These are phyloP conservation scores for Aspergillus sp. DNA, from an alignment of 2,329 filamentous ascomycete genomes.

Conservation along the genomic window DNA sequence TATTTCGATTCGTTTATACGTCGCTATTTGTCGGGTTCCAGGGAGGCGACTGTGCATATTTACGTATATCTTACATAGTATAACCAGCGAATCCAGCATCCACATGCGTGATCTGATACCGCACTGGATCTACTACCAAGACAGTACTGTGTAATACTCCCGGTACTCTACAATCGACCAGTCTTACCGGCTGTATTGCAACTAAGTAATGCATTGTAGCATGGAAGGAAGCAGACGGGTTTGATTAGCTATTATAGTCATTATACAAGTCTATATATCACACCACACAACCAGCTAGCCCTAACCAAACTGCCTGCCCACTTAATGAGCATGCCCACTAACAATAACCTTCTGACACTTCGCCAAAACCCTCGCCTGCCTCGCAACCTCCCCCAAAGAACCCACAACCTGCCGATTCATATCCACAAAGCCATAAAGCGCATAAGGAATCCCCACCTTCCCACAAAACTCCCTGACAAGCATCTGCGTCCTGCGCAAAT, in stretches of 20 bases:
- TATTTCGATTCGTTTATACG: neutral
- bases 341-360: slow-evolving; percentile 61
- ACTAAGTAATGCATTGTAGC: no score
- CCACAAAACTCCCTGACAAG: slow-evolving; percentile 76
- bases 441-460: slow-evolving; percentile 79
- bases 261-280: no score
- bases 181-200: no score
- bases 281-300: no score
- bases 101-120: neutral
- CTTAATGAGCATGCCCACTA: neutral
- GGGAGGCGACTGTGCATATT: neutral
- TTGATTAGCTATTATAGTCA: no score
- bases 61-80: neutral
- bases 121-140: neutral
- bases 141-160: no score
- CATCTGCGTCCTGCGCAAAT: slow-evolving; percentile 69
- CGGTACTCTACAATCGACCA: no score
- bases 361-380: slow-evolving; percentile 69
- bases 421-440: slow-evolving; percentile 76
- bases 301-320: no score
- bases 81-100: neutral
- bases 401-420: slow-evolving; percentile 76
- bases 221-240: no score
- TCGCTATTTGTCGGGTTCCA: neutral
- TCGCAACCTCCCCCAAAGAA: slow-evolving; percentile 69